phyloP scores from a whole-genome alignment of 192 early-diverging fungal genomes.

The Linnemannia schmuckeri region DNA sequence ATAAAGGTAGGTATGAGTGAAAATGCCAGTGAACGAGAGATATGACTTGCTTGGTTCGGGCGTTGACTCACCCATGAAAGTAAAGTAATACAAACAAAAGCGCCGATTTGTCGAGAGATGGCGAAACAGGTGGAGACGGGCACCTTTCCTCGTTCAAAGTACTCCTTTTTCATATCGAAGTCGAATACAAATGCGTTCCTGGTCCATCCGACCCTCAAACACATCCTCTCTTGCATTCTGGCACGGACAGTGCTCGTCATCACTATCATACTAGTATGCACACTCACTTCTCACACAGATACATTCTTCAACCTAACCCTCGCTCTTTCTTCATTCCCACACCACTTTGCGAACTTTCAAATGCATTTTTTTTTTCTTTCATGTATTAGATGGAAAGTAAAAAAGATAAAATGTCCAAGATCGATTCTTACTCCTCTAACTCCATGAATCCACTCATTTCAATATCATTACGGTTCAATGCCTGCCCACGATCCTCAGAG shows the following conservation, averaged over 20 bases:
- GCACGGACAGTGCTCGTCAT: not conserved
- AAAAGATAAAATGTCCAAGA: too few relatives aligned
- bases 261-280: not conserved
- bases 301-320: not conserved
- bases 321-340: not conserved
- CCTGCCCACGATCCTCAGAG: slow-evolving; percentile 27
- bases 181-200: not conserved
- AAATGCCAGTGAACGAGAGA: not conserved
- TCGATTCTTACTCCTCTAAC: slow-evolving; percentile 12
- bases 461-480: slow-evolving; percentile 32
- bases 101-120: slow-evolving; percentile 11
- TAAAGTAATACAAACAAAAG: too few relatives aligned
- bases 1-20: not conserved
- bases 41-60: not conserved
- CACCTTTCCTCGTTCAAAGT: too few relatives aligned
- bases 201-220: not conserved
- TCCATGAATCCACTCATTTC: slow-evolving; percentile 52
- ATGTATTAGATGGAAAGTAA: not conserved
- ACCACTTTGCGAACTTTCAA: not conserved
- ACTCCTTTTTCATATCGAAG: not conserved
- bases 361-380: not conserved
- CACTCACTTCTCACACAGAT: not conserved
- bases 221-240: not conserved
- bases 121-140: not conserved
- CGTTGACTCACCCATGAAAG: slow-evolving; percentile 8